A percentile compares a stretch with the other conserved stretches of the same genome.
Conservation (phyloP, 2,329 filamentous ascomycete genomes). For the Neonectria faginata region DNA sequence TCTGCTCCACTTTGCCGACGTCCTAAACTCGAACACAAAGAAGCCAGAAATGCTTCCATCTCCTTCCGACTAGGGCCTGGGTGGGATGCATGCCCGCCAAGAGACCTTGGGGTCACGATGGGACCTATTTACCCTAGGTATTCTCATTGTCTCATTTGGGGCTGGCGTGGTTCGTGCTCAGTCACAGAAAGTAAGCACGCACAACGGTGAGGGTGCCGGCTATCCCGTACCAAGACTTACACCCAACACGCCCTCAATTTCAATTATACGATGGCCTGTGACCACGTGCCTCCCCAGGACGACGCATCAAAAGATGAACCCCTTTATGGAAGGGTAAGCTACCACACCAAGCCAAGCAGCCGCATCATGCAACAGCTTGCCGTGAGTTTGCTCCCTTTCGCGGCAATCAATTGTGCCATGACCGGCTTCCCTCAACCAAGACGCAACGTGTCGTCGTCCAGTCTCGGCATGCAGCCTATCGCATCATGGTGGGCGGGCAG, state of each 20-base stretch:
- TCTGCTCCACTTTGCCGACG: neutral
- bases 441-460: constrained; percentile 39
- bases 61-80: constrained; percentile 17
- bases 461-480: constrained; percentile 44
- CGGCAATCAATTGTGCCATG: constrained; percentile 34
- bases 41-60: constrained; percentile 11
- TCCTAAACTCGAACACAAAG: neutral
- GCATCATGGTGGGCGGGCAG: constrained; percentile 44
- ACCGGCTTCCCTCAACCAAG: constrained; percentile 33
- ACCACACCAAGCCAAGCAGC: constrained; percentile 35
- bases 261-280: constrained; percentile 38
- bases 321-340: constrained; percentile 35
- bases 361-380: constrained; percentile 34
- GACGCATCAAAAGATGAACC: constrained; percentile 38
- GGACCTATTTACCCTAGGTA: constrained; percentile 9
- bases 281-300: constrained; percentile 41
- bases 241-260: constrained; percentile 45
- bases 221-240: constrained; percentile 47
- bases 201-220: constrained; percentile 41
- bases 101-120: constrained; percentile 13
- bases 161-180: constrained; percentile 34
- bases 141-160: constrained; percentile 38
- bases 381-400: constrained; percentile 24
- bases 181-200: constrained; percentile 33
- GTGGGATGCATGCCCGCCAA: constrained; percentile 25